phyloP scores from a whole-genome alignment of 139 green algal species.

The Closterium sp. region DNA sequence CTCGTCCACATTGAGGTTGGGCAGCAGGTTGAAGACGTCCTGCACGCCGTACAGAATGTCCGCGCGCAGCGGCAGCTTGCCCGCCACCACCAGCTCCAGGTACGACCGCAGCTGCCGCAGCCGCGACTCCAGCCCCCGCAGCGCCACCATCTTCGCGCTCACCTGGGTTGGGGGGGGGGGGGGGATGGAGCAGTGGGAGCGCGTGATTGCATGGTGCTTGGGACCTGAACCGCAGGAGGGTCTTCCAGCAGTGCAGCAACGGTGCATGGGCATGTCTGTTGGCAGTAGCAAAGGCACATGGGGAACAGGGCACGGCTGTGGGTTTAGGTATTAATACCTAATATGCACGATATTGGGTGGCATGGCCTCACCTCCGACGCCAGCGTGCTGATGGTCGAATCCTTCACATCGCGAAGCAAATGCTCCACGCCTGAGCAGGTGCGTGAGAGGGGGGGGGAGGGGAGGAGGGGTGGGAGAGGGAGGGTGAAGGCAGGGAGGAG shows the following conservation, averaged over 20 bases:
- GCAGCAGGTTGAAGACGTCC: constrained; percentile 97
- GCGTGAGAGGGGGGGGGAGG: neutral
- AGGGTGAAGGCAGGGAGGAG: neutral
- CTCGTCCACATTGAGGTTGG: constrained; percentile 89
- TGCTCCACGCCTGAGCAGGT: constrained; percentile 94
- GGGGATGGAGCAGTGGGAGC: neutral
- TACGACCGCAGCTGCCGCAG: constrained; percentile 77
- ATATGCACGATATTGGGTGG: no score
- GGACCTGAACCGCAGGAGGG: neutral
- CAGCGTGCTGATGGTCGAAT: constrained; percentile 85
- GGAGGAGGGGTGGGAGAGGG: neutral
- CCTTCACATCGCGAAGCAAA: constrained; percentile 93
- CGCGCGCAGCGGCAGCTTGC: constrained; percentile 88
- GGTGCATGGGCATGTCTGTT: neutral
- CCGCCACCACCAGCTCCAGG: constrained; percentile 77
- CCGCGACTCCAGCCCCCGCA: constrained; percentile 61
- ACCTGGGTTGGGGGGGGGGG: constrained; percentile 36
- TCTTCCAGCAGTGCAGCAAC: neutral
- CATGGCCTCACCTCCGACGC: constrained; percentile 58
- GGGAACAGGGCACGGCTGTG: no score
- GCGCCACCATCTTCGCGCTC: constrained; percentile 46
- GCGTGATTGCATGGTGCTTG: no score
- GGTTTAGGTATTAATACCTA: no score
- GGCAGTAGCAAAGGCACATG: no score
- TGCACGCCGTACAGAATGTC: constrained; percentile 89